Percentiles rank a stretch among this genome's conserved stretches.
phyloP scores from a whole-genome alignment of 306 rosid genomes.

The Fragaria ananassa region DNA sequence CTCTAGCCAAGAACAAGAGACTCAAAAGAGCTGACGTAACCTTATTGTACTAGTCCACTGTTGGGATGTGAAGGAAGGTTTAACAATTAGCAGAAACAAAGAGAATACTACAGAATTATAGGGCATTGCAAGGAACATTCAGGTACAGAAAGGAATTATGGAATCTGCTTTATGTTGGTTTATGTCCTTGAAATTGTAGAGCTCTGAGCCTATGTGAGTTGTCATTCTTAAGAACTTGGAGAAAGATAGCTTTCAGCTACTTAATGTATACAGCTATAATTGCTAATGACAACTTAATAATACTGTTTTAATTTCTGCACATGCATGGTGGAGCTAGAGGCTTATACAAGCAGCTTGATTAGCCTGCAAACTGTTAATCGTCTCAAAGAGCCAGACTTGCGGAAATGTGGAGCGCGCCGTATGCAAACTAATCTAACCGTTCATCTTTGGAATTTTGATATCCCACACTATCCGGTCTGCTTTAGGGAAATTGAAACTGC shows the following conservation, averaged over 20 bases:
- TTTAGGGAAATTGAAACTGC: not conserved
- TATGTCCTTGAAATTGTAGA: not conserved
- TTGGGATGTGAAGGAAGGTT: not conserved
- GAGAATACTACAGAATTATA: not conserved
- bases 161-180: not conserved
- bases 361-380: not conserved
- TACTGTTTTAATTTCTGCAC: not conserved
- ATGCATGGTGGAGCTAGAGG: conserved; percentile 2
- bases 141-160: not conserved
- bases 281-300: not conserved
- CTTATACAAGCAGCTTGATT: not conserved
- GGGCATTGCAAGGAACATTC: not conserved
- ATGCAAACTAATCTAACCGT: not conserved
- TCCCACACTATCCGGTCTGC: not conserved
- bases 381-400: not conserved
- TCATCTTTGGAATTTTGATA: not conserved
- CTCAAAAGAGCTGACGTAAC: not conserved
- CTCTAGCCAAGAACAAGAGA: not conserved
- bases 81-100: conserved; percentile 18
- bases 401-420: not conserved
- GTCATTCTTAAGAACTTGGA: not conserved
- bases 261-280: not conserved
- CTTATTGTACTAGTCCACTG: not conserved
- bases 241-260: conserved; percentile 1
- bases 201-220: not conserved